Conservation (phyloP, 2,329 filamentous ascomycete species). For the Xylaria sp. region DNA sequence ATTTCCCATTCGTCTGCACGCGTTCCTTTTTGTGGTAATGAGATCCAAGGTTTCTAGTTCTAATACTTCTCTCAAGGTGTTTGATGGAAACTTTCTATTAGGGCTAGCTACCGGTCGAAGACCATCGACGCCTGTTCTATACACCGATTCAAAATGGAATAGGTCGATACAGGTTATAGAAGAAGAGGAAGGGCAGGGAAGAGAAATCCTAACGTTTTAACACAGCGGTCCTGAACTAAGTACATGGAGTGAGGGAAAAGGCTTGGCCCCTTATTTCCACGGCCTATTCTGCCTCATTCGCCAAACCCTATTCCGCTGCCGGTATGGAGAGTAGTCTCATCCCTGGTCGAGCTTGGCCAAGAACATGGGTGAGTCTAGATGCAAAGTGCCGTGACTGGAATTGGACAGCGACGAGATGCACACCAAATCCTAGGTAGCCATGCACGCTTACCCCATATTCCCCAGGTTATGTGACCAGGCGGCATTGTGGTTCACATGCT, state of each 20-base stretch:
- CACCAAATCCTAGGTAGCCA: conserved; percentile 3
- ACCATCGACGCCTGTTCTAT: background rate
- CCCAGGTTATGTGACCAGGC: background rate
- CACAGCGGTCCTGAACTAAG: background rate
- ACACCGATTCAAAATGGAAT: background rate
- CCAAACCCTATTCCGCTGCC: too few species aligned
- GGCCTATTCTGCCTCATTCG: background rate
- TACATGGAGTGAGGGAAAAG: background rate
- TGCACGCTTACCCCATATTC: conserved; percentile 21
- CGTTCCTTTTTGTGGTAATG: background rate
- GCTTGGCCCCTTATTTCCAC: too few species aligned
- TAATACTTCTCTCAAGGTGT: background rate
- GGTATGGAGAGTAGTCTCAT: background rate
- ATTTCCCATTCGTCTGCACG: background rate
- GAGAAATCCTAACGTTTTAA: background rate
- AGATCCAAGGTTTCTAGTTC: background rate
- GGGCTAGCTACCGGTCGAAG: background rate
- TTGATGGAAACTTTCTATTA: too few species aligned
- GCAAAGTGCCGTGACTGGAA: background rate
- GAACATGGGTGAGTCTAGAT: background rate
- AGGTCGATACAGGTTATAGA: too few species aligned
- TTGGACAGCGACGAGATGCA: background rate
- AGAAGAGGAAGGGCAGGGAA: background rate
- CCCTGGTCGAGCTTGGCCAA: background rate
- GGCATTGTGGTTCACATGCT: background rate